Evolutionary conservation across 1,284 basidiomycete genomes (phyloP).

Genomic region (Apiotrichum siamense): DNA sequence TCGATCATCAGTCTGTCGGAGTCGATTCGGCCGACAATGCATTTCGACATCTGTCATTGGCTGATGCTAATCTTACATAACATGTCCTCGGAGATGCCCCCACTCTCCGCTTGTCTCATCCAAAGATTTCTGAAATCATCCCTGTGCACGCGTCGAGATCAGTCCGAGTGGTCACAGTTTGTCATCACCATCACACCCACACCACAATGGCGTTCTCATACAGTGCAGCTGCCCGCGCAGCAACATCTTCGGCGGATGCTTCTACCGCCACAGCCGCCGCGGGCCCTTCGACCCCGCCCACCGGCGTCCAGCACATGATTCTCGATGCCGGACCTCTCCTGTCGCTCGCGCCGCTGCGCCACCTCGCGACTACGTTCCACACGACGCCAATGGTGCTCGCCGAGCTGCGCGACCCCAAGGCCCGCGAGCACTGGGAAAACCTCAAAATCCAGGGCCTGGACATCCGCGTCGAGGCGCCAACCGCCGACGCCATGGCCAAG

Average conservation of each 20-base stretch:
- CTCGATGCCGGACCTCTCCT: slow-evolving; percentile 89
- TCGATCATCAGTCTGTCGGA: background rate
- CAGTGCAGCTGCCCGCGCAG: slow-evolving; percentile 9
- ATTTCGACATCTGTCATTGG: background rate
- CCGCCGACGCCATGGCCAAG: slow-evolving; percentile 64
- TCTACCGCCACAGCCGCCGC: background rate
- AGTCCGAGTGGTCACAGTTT: background rate
- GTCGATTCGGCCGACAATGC: background rate
- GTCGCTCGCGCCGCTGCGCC: slow-evolving; percentile 74
- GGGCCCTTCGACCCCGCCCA: background rate
- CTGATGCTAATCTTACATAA: background rate
- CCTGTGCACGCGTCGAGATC: background rate
- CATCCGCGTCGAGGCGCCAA: slow-evolving; percentile 66
- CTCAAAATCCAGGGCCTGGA: slow-evolving; percentile 60
- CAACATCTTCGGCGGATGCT: background rate
- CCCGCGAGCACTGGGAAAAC: slow-evolving; percentile 74
- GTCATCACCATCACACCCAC: background rate
- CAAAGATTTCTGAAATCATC: slow-evolving; percentile 5
- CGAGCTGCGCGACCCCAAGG: slow-evolving; percentile 79
- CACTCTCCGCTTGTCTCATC: background rate
- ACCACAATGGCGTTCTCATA: slow-evolving; percentile 16
- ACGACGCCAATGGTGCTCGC: slow-evolving; percentile 83
- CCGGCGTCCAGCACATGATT: slow-evolving; percentile 63
- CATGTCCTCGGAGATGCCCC: background rate
- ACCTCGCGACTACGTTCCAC: slow-evolving; percentile 71